phyloP scores from a whole-genome alignment of 306 rosid species.

The Crataegus laevigata region DNA sequence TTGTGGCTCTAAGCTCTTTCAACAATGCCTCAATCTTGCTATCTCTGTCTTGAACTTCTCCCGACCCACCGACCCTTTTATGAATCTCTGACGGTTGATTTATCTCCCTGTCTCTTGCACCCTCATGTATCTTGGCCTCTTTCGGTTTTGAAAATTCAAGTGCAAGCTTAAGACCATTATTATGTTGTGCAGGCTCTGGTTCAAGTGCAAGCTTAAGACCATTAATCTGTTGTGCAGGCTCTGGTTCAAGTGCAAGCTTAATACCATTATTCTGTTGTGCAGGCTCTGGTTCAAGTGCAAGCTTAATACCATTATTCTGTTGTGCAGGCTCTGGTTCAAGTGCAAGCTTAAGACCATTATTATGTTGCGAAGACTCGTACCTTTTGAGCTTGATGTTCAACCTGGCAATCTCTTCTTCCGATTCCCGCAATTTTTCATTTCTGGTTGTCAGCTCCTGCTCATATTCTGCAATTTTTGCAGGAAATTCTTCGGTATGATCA shows the following conservation, averaged over 20 bases:
- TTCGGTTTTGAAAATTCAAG: conserved; percentile 16
- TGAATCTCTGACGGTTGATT: conserved; percentile 20
- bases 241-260: background rate
- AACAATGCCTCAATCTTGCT: conserved; percentile 28
- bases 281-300: conserved; percentile 1
- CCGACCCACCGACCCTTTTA: conserved; percentile 16
- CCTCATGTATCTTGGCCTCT: conserved; percentile 15
- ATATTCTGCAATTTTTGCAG: conserved; percentile 35
- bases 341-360: conserved; percentile 11
- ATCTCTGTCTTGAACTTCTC: conserved; percentile 25
- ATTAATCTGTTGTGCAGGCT: too few species aligned
- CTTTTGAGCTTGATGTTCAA: conserved; percentile 48
- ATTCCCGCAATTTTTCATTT: conserved; percentile 47
- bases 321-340: background rate
- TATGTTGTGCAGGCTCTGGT: conserved; percentile 9
- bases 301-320: too few species aligned
- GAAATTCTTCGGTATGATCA: conserved; percentile 37
- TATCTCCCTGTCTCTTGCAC: conserved; percentile 7
- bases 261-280: conserved; percentile 9
- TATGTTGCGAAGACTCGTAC: conserved; percentile 15
- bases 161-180: conserved; percentile 12
- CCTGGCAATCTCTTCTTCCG: conserved; percentile 39
- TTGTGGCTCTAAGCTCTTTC: conserved; percentile 51
- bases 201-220: too few species aligned
- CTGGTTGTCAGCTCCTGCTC: conserved; percentile 51